These are phyloP conservation scores for Erodium texanum DNA, from an alignment of 441 rosid genomes.

Conservation along the genomic window DNA sequence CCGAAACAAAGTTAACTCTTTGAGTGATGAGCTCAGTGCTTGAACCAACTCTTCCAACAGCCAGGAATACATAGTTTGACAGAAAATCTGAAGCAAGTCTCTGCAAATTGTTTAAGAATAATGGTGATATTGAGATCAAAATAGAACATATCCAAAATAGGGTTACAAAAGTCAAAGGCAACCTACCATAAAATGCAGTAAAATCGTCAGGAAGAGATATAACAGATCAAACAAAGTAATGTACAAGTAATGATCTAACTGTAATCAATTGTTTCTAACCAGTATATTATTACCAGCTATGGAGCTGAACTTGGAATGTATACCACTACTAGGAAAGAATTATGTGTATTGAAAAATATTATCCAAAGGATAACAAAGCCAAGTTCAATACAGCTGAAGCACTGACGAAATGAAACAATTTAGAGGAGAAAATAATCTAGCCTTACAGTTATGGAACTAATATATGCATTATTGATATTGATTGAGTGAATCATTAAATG, in stretches of 20 bases:
- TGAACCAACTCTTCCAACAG: slow-evolving; percentile 39
- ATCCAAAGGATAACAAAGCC: neutral
- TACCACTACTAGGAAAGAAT: neutral
- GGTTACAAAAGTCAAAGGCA: neutral
- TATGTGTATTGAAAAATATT: neutral
- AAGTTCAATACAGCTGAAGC: neutral
- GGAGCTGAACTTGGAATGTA: neutral
- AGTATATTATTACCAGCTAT: neutral
- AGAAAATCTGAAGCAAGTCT: slow-evolving; percentile 35
- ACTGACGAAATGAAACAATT: neutral
- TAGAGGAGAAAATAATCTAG: neutral
- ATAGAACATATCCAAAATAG: neutral
- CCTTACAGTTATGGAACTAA: neutral
- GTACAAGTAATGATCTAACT: neutral
- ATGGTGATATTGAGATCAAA: neutral
- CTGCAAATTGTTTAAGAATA: slow-evolving; percentile 20
- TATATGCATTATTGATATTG: neutral
- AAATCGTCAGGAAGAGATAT: neutral
- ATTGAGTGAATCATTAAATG: neutral
- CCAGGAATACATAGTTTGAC: slow-evolving; percentile 26
- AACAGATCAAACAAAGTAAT: neutral
- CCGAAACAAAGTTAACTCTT: slow-evolving; percentile 29
- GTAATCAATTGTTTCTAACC: neutral
- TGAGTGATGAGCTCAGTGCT: slow-evolving; percentile 31
- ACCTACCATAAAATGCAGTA: neutral